Conservation (phyloP, 192 early-diverging fungal species). For the Dissophora ornata region DNA sequence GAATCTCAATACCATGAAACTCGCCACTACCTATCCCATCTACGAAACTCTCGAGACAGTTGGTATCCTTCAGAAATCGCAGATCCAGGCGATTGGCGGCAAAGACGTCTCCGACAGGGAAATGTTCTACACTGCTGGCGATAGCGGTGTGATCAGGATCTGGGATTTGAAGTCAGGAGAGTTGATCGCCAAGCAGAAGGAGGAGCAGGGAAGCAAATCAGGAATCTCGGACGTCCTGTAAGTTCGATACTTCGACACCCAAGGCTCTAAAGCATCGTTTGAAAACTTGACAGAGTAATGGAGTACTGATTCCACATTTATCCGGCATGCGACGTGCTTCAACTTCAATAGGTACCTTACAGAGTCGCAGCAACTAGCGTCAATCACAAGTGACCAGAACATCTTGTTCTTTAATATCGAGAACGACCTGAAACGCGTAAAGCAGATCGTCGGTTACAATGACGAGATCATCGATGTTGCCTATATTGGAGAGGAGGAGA, state of each 20-base stretch:
- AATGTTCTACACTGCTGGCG: constrained; percentile 89
- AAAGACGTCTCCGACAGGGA: constrained; percentile 54
- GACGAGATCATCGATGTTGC: constrained; percentile 93
- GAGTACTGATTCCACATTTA: no score
- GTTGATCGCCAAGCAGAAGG: constrained; percentile 72
- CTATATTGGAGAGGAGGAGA: constrained; percentile 79
- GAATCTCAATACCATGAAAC: constrained; percentile 73
- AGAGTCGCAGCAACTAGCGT: constrained; percentile 68
- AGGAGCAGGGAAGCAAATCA: constrained; percentile 80
- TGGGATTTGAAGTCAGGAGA: constrained; percentile 87
- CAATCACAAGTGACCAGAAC: constrained; percentile 92
- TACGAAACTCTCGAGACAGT: constrained; percentile 91
- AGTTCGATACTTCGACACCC: no score
- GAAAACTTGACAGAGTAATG: no score
- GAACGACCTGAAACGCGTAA: constrained; percentile 66
- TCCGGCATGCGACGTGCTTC: background rate
- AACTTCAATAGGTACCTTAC: constrained; percentile 59
- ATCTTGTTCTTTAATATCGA: constrained; percentile 79
- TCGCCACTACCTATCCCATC: constrained; percentile 86
- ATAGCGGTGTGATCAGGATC: constrained; percentile 82
- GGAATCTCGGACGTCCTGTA: constrained; percentile 80
- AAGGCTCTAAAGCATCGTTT: no score
- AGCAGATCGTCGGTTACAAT: constrained; percentile 95
- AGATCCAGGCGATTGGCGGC: constrained; percentile 52
- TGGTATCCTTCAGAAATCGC: constrained; percentile 70